These are phyloP conservation scores for Barbarea vulgaris DNA, from an alignment of 345 rosid genomes.

Conservation along the genomic window DNA sequence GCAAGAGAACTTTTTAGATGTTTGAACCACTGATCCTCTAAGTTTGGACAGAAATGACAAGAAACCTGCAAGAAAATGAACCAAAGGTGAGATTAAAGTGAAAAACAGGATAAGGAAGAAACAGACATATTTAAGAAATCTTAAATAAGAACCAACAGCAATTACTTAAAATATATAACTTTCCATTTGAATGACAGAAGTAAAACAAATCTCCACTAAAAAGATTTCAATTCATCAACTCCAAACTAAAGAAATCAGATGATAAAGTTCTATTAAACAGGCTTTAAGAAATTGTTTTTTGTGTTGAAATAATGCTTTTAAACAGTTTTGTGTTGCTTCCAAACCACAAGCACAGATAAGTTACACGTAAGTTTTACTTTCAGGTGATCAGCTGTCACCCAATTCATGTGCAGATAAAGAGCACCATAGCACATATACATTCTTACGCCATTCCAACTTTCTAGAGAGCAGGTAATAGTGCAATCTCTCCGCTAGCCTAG, in stretches of 20 bases:
- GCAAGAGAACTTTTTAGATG: conserved; percentile 53
- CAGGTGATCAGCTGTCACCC: not conserved
- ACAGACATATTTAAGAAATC: conserved; percentile 1
- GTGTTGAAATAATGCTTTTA: not conserved
- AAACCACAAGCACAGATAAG: not conserved
- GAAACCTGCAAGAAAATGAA: conserved; percentile 50
- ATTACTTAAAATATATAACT: conserved; percentile 1
- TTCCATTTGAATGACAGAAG: conserved; percentile 11
- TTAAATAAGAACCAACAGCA: not conserved
- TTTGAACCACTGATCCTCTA: conserved; percentile 47
- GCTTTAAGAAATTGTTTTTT: not conserved
- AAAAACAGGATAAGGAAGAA: not conserved
- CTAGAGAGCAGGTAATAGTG: not conserved
- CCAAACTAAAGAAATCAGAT: not conserved
- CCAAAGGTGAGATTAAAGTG: conserved; percentile 21
- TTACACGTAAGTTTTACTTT: not conserved
- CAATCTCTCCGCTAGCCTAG: not conserved
- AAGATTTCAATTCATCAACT: conserved; percentile 13
- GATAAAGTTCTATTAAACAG: not conserved
- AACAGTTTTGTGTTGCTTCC: not conserved
- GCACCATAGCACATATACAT: not conserved
- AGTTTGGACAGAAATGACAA: conserved; percentile 49
- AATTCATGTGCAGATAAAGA: not conserved
- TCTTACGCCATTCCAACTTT: not conserved
- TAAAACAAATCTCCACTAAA: conserved; percentile 9